Base-by-base conservation (phyloP, 768 basidiomycete genomes). In the Lyophyllum decastes region DNA sequence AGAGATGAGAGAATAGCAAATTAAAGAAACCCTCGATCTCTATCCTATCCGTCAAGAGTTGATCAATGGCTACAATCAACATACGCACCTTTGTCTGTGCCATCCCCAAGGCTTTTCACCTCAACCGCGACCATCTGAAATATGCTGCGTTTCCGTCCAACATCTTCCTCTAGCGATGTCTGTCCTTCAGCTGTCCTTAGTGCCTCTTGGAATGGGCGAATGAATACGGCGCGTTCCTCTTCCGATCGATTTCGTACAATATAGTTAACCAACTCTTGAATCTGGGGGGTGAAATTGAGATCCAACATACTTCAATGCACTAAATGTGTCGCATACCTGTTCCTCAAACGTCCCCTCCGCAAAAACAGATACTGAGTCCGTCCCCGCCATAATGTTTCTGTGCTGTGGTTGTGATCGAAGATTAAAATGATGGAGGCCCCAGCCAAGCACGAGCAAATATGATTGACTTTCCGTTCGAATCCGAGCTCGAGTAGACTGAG, bases 11-110 rank as follows among this genome's bases (percentile, higher is more conserved):
- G 65, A 83, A 88, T 43, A 94, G 68, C 33, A 94, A 79, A 71
- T 93, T 93, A 79, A 92, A 94, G 72, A 93, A 94, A 19, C 92
- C 92, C 74, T 94, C 91, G 61, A 86, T 85, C 74, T 94, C 89
- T 90, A 68, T 22, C 21, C 30, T 27, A 16, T 48, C 22, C 34
- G 22, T 45, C 16, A 60, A 43, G 45, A 60, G 21, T 12, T 50
- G 25, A n/a, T 19, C 27, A 46, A 51, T 52, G 43, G 47, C 40
- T 2, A 52, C 41, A 16, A 48, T 17, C 24, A 52, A 53, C 40
- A 21, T 54, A 69, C 82, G 47, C 64, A 89, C 92, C 92, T 77
- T 84, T 85, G 61, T 93, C 92, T 17, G 81, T 76, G 38, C 92
- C 92, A 34, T 90, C 89, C 27, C 93, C 92, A 17, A 93, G 66